Conservation (phyloP, 306 rosid genomes). For the Potentilla sterilis region DNA sequence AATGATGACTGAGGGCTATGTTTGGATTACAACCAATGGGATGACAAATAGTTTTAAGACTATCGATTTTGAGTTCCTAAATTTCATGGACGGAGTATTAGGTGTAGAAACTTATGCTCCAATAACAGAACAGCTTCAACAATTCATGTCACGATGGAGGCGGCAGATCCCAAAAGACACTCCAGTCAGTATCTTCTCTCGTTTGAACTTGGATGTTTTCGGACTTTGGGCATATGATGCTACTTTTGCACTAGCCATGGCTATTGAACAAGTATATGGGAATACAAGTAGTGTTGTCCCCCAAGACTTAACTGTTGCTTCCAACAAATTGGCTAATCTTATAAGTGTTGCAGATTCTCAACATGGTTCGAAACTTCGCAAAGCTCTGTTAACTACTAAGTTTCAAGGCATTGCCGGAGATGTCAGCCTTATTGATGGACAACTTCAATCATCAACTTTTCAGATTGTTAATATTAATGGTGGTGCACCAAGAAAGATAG, state of each 20-base stretch:
- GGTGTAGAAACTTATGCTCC: slow-evolving; percentile 46
- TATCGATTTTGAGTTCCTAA: not conserved
- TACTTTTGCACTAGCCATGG: slow-evolving; percentile 48
- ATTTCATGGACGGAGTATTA: slow-evolving; percentile 54
- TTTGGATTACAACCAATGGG: slow-evolving; percentile 49
- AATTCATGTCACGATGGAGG: slow-evolving; percentile 42
- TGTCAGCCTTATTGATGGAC: slow-evolving; percentile 17
- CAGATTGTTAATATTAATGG: slow-evolving; percentile 40
- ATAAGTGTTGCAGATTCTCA: not conserved
- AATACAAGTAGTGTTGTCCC: not conserved
- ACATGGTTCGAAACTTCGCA: slow-evolving; percentile 18
- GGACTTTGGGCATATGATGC: slow-evolving; percentile 71
- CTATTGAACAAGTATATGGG: slow-evolving; percentile 38
- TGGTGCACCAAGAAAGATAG: slow-evolving; percentile 29
- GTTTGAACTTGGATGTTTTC: slow-evolving; percentile 20
- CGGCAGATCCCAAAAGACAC: slow-evolving; percentile 26
- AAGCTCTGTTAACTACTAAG: not conserved
- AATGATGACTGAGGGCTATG: slow-evolving; percentile 49
- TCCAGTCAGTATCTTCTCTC: not conserved
- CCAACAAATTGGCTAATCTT: slow-evolving; percentile 26
- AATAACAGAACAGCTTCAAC: slow-evolving; percentile 21
- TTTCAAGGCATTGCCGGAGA: slow-evolving; percentile 30
- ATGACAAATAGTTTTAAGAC: slow-evolving; percentile 26
- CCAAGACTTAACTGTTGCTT: slow-evolving; percentile 1
- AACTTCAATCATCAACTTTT: slow-evolving; percentile 14